These are phyloP conservation scores for Cercospora nicotianae DNA, from an alignment of 2,329 filamentous ascomycete species.

Conservation along the genomic window DNA sequence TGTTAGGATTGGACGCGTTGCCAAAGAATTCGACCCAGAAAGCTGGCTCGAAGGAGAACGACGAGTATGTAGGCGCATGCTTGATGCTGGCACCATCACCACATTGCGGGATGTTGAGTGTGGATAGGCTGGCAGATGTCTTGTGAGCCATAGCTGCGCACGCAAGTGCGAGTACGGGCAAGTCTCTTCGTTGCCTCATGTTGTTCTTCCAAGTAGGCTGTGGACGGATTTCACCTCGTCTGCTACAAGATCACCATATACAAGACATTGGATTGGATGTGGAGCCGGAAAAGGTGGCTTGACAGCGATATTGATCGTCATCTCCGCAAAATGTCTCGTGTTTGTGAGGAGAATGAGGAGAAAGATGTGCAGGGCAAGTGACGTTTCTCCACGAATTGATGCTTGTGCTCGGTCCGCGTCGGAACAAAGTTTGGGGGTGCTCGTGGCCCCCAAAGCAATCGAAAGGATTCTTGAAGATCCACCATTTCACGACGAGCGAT, in stretches of 20 bases:
- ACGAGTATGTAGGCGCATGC: conserved; percentile 31
- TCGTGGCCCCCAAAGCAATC: not conserved
- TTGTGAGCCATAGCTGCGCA: not conserved
- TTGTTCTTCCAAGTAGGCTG: not conserved
- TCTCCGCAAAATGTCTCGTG: conserved; percentile 7
- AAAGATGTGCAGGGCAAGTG: not conserved
- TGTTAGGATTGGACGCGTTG: conserved; percentile 30
- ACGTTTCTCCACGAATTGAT: conserved; percentile 14
- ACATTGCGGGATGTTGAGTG: conserved; percentile 20
- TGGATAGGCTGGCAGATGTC: conserved; percentile 6
- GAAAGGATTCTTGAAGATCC: not conserved
- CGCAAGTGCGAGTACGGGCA: not conserved
- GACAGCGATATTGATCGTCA: not conserved
- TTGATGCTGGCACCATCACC: conserved; percentile 31
- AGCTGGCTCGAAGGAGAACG: conserved; percentile 36
- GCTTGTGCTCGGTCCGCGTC: conserved; percentile 10
- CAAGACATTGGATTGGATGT: not conserved
- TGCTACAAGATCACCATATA: not conserved
- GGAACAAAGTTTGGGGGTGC: not conserved
- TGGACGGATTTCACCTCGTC: not conserved
- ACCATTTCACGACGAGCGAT: not conserved
- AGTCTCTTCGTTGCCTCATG: conserved; percentile 1
- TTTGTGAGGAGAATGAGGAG: conserved; percentile 14
- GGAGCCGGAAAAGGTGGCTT: conserved; percentile 1
- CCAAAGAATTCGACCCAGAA: conserved; percentile 39